Evolutionary conservation across 306 rosid species (phyloP).

Genomic region (Betula pendula): DNA sequence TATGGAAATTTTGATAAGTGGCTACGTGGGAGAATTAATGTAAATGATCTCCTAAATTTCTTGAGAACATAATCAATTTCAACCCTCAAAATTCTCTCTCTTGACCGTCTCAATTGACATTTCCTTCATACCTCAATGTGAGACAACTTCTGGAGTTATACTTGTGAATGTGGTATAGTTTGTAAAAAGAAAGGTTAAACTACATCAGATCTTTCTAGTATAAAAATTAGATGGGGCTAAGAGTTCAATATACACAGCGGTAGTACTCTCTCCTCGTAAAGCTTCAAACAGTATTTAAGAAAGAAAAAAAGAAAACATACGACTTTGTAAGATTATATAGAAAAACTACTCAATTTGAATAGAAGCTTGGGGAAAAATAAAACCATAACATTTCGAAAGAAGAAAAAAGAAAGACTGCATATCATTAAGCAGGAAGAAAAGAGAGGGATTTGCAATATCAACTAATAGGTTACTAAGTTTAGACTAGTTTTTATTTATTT

Average conservation of each 20-base stretch:
- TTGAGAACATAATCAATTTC: background rate
- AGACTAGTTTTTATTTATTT: background rate
- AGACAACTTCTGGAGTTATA: background rate
- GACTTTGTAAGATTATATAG: background rate
- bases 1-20: background rate
- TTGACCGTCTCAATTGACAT: background rate
- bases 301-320: background rate
- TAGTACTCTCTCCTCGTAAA: background rate
- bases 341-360: slow-evolving; percentile 1
- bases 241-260: background rate
- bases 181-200: background rate
- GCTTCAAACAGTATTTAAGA: background rate
- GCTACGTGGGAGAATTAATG: background rate
- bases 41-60: background rate
- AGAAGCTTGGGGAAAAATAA: background rate
- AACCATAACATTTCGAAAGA: slow-evolving; percentile 4
- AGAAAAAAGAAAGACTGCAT: slow-evolving; percentile 1
- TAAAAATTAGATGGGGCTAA: slow-evolving; percentile 13
- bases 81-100: background rate
- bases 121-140: background rate
- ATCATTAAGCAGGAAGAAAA: background rate
- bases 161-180: background rate
- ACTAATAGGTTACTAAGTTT: slow-evolving; percentile 19
- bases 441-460: background rate
- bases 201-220: background rate